Conservation (phyloP, 2,329 filamentous ascomycete genomes). For the Myriangium duriaei region DNA sequence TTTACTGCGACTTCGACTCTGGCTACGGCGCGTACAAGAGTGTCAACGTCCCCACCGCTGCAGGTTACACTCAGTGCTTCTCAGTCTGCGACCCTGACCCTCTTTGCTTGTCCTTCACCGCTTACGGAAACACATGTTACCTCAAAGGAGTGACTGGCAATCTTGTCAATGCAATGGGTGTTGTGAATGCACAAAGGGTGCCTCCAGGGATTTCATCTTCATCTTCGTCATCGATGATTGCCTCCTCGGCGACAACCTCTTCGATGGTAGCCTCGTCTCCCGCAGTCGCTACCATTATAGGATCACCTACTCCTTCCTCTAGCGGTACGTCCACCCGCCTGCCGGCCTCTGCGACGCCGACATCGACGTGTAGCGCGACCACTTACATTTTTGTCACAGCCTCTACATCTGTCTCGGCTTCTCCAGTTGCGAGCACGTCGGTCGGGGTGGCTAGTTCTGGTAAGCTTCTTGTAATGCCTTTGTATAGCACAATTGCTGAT, state of each 20-base stretch:
- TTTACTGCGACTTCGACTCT: slow-evolving; percentile 6
- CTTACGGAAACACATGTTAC: slow-evolving; percentile 5
- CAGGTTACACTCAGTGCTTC: slow-evolving; percentile 3
- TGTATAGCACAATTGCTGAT: too few species aligned
- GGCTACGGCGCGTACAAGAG: neutral
- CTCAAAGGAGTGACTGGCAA: slow-evolving; percentile 1
- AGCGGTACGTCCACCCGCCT: neutral
- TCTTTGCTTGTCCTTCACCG: slow-evolving; percentile 4
- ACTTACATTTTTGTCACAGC: neutral
- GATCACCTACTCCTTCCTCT: neutral
- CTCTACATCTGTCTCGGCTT: neutral
- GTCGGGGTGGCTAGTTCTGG: too few species aligned
- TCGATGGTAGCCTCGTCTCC: too few species aligned
- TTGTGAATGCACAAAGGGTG: neutral
- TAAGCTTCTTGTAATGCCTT: too few species aligned
- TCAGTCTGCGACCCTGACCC: slow-evolving; percentile 2
- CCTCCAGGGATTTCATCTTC: neutral
- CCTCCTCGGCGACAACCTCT: neutral
- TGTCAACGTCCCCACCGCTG: slow-evolving; percentile 1
- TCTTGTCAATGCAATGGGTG: neutral
- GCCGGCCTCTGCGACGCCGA: too few species aligned
- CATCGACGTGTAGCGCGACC: neutral
- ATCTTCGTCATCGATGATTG: neutral
- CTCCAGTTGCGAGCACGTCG: too few species aligned
- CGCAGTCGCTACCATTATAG: too few species aligned